These are phyloP conservation scores for Tetrapisispora arboricola DNA, from an alignment of 805 yeast genomes.

Conservation along the genomic window DNA sequence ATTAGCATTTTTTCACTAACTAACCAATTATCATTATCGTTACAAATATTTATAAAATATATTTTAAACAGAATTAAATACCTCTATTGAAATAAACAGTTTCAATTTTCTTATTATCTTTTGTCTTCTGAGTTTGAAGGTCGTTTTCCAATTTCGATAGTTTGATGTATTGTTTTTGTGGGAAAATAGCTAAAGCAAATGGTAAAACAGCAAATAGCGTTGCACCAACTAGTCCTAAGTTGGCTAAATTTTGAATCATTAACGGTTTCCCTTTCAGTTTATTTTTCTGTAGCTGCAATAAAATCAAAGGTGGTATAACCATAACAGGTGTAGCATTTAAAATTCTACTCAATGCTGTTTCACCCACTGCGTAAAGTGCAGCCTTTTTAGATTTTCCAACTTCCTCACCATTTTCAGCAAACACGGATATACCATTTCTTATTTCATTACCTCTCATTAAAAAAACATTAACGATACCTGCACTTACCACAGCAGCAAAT, in stretches of 20 bases:
- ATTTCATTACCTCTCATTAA: constrained; percentile 95
- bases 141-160: constrained; percentile 54
- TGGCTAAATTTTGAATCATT: constrained; percentile 56
- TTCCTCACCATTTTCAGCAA: constrained; percentile 51
- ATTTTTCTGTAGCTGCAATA: constrained; percentile 67
- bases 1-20: too few species aligned
- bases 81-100: constrained; percentile 88
- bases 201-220: constrained; percentile 87
- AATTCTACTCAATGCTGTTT: constrained; percentile 90
- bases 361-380: constrained; percentile 89
- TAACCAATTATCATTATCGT: not conserved
- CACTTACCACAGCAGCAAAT: constrained; percentile 96
- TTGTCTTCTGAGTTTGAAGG: constrained; percentile 51
- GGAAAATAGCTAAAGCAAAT: constrained; percentile 91
- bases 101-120: constrained; percentile 45
- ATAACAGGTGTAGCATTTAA: constrained; percentile 95
- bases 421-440: constrained; percentile 70
- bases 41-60: not conserved
- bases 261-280: constrained; percentile 58
- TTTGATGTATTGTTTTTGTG: constrained; percentile 64
- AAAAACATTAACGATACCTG: constrained; percentile 93
- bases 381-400: constrained; percentile 75
- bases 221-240: constrained; percentile 72
- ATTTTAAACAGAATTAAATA: constrained; percentile 36
- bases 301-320: constrained; percentile 87